A percentile compares a stretch with the other conserved stretches of the same genome.
Conservation (phyloP, 441 rosid genomes). For the Adansonia rubrostipa region DNA sequence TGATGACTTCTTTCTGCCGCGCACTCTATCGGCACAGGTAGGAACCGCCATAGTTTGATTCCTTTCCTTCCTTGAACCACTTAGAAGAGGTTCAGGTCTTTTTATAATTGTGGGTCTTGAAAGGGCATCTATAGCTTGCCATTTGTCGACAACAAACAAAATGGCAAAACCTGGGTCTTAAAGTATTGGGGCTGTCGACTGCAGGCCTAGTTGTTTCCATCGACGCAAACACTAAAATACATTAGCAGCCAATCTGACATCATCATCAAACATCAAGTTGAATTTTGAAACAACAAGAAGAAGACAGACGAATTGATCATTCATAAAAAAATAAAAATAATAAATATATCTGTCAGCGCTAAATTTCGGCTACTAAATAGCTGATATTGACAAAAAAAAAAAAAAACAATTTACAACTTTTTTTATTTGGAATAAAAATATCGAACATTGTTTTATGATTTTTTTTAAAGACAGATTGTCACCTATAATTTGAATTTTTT, state of each 20-base stretch:
- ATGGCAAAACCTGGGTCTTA: constrained; percentile 27
- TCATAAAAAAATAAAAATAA: too few relatives aligned
- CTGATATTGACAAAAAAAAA: too few relatives aligned
- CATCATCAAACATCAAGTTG: neutral
- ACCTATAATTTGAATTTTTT: too few relatives aligned
- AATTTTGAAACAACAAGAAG: too few relatives aligned
- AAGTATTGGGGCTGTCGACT: constrained; percentile 3
- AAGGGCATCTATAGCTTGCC: constrained; percentile 23
- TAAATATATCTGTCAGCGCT: too few relatives aligned
- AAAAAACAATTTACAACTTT: too few relatives aligned
- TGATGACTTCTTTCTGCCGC: constrained; percentile 49
- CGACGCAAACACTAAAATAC: neutral
- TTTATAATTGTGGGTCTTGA: constrained; percentile 22
- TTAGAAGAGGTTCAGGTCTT: constrained; percentile 7
- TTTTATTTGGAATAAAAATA: too few relatives aligned
- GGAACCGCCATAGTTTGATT: constrained; percentile 32
- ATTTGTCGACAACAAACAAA: constrained; percentile 27
- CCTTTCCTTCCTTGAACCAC: constrained; percentile 18
- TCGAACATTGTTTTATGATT: too few relatives aligned
- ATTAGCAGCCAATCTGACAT: constrained; percentile 1
- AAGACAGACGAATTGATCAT: too few relatives aligned
- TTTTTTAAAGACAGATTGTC: too few relatives aligned
- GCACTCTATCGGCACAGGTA: neutral
- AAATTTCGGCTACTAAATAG: too few relatives aligned
- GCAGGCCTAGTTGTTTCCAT: constrained; percentile 24